Percentiles rank a stretch among this genome's conserved stretches.
phyloP scores from a whole-genome alignment of 495 filamentous ascomycete genomes.

The Tuber microsphaerosporum region DNA sequence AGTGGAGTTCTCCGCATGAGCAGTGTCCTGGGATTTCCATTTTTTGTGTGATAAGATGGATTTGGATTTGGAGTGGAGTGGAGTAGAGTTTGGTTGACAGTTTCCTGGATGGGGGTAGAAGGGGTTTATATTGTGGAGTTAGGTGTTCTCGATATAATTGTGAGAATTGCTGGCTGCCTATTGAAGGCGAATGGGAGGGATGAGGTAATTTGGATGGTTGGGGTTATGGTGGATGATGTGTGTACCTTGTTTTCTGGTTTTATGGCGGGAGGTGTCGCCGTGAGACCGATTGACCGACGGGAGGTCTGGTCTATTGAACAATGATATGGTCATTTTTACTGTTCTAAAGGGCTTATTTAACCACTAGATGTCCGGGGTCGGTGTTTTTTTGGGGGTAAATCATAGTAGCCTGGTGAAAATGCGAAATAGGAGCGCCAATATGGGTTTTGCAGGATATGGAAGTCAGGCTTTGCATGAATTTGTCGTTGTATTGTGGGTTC shows the following conservation, averaged over 20 bases:
- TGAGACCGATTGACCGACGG: neutral
- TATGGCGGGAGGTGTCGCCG: neutral
- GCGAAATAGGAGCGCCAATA: neutral
- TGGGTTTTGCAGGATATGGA: neutral
- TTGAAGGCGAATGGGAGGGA: neutral
- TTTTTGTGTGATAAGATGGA: neutral
- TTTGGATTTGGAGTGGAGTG: neutral
- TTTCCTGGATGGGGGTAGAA: neutral
- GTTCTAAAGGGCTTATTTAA: neutral
- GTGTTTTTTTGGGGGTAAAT: neutral
- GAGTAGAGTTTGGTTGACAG: neutral
- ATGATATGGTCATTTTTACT: neutral
- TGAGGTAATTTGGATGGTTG: neutral
- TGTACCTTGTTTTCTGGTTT: neutral
- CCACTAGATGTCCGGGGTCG: neutral
- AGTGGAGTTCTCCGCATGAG: slow-evolving; percentile 31
- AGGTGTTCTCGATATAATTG: neutral
- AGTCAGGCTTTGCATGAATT: neutral
- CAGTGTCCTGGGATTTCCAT: slow-evolving; percentile 28
- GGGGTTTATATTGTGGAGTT: slow-evolving; percentile 5
- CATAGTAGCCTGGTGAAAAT: neutral
- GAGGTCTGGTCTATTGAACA: neutral
- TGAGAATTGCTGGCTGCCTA: neutral
- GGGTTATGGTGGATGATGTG: neutral
- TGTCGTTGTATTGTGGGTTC: neutral